These are phyloP conservation scores for Chytriomyces confervae DNA, from an alignment of 192 early-diverging fungal species.

Conservation along the genomic window DNA sequence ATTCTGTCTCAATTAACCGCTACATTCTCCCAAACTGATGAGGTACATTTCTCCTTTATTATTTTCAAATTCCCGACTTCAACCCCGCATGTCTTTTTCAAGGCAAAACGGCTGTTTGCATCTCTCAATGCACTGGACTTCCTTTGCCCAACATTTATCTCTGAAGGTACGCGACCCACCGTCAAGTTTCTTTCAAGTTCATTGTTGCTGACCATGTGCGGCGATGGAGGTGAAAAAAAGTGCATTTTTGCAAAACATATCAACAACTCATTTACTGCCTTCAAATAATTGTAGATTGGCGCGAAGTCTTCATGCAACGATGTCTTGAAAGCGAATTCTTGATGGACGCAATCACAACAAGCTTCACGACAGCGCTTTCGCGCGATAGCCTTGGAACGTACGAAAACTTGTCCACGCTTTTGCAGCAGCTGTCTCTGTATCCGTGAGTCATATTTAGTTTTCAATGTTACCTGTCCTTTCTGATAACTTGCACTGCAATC, in stretches of 20 bases:
- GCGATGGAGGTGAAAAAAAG: constrained; percentile 16
- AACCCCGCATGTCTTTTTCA: not conserved
- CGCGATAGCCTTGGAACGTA: constrained; percentile 2
- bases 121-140: constrained; percentile 15
- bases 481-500: too few species aligned
- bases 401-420: constrained; percentile 18
- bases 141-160: constrained; percentile 5
- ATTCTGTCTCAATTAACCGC: too few species aligned
- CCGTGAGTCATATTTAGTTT: constrained; percentile 6
- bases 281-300: constrained; percentile 18
- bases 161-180: not conserved
- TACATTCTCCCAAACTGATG: too few species aligned
- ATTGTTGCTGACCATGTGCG: constrained; percentile 22
- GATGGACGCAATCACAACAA: not conserved
- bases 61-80: not conserved
- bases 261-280: not conserved
- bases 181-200: constrained; percentile 12
- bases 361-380: not conserved
- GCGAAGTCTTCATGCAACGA: constrained; percentile 17
- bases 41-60: too few species aligned
- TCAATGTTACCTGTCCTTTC: too few species aligned
- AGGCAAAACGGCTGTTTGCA: constrained; percentile 11
- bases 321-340: constrained; percentile 11
- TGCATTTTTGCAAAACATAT: not conserved
- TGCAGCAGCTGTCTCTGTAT: constrained; percentile 20